Evolutionary conservation across 2,329 filamentous ascomycete genomes (phyloP).

Genomic region (Cordyceps javanica): DNA sequence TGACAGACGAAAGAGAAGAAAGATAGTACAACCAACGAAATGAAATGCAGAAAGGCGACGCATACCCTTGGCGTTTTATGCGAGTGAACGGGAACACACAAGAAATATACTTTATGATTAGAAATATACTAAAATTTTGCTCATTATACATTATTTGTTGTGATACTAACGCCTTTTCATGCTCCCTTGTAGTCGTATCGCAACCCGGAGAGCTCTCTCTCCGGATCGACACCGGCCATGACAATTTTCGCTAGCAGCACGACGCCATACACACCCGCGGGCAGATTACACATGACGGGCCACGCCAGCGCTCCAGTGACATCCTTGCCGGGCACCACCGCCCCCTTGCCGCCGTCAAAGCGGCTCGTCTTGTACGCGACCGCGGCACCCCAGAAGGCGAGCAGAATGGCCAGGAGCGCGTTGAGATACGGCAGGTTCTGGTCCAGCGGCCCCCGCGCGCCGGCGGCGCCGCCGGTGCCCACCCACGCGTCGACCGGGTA

Average conservation of each 20-base stretch:
- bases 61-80: constrained; percentile 6
- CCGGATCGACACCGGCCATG: constrained; percentile 64
- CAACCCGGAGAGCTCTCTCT: constrained; percentile 54
- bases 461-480: constrained; percentile 21
- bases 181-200: constrained; percentile 65
- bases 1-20: not conserved
- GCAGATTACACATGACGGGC: constrained; percentile 44
- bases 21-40: constrained; percentile 3
- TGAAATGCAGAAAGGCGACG: constrained; percentile 1
- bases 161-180: constrained; percentile 25
- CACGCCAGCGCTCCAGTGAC: constrained; percentile 26
- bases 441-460: constrained; percentile 41
- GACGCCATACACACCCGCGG: constrained; percentile 53
- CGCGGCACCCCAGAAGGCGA: constrained; percentile 40
- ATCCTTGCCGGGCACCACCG: not conserved
- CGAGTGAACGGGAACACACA: constrained; percentile 3
- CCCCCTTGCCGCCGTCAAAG: not conserved
- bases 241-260: constrained; percentile 57
- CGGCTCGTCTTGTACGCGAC: constrained; percentile 23
- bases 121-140: not conserved
- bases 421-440: constrained; percentile 57
- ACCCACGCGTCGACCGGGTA: constrained; percentile 38
- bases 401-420: constrained; percentile 45
- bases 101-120: constrained; percentile 13
- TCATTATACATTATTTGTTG: constrained; percentile 6